Conservation (phyloP, 495 filamentous ascomycete species). For the Talaromyces ruber region DNA sequence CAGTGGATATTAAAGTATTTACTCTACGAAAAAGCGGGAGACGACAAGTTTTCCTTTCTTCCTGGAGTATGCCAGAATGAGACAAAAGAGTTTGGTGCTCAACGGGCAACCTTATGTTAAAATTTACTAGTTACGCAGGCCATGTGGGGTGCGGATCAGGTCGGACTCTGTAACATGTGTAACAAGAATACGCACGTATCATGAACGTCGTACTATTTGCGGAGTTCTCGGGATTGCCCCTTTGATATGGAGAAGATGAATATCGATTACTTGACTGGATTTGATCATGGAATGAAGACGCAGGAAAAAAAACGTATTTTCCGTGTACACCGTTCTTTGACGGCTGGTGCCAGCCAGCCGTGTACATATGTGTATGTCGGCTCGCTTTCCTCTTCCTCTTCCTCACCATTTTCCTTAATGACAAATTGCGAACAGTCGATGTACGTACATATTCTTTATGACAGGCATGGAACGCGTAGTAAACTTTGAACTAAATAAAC, state of each 20-base stretch:
- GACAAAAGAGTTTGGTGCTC: background rate
- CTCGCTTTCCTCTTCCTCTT: background rate
- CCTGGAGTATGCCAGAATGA: background rate
- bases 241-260: background rate
- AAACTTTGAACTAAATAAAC: background rate
- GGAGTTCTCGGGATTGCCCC: background rate
- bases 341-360: background rate
- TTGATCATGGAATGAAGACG: background rate
- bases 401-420: background rate
- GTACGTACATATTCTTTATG: background rate
- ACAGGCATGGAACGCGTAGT: background rate
- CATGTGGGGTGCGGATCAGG: background rate
- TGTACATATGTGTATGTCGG: background rate
- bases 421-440: background rate
- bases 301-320: background rate
- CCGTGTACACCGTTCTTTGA: background rate
- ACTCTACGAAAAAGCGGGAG: background rate
- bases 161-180: background rate
- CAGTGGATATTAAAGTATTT: background rate
- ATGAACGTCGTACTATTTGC: background rate
- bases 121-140: background rate
- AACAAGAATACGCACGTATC: background rate
- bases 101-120: slow-evolving; percentile 1
- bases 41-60: background rate
- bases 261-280: background rate